These are phyloP conservation scores for Geopyxis carbonaria DNA, from an alignment of 495 filamentous ascomycete genomes.

Conservation along the genomic window DNA sequence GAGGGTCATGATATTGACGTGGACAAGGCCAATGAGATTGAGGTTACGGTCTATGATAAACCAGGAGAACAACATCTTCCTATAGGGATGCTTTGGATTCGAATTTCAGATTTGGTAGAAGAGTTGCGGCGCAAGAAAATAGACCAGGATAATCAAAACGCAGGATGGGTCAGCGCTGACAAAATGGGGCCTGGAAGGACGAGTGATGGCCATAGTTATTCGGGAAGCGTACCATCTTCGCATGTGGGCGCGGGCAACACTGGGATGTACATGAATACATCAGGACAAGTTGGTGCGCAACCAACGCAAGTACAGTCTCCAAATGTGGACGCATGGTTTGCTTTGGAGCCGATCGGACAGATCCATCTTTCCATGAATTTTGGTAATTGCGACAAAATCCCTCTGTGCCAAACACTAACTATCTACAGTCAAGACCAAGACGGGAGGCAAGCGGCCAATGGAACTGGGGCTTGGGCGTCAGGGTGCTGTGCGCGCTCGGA, in stretches of 20 bases:
- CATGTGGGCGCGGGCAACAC: conserved; percentile 10
- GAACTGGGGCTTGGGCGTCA: conserved; percentile 84
- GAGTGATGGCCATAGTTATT: conserved; percentile 11
- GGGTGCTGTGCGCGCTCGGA: conserved; percentile 88
- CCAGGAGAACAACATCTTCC: conserved; percentile 73
- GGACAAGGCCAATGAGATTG: conserved; percentile 96
- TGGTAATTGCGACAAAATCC: conserved; percentile 42
- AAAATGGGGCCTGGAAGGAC: conserved; percentile 46
- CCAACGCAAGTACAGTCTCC: conserved; percentile 8
- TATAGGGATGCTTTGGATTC: conserved; percentile 88
- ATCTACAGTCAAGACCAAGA: conserved; percentile 43
- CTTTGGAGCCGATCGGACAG: conserved; percentile 80
- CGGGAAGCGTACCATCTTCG: conserved; percentile 11
- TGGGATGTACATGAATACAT: conserved; percentile 9
- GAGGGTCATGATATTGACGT: conserved; percentile 82
- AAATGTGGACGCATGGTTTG: conserved; percentile 87
- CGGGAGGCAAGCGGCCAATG: conserved; percentile 52
- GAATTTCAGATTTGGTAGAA: conserved; percentile 92
- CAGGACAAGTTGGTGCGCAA: conserved; percentile 11
- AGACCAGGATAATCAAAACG: conserved; percentile 74
- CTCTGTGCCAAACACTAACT: conserved; percentile 29
- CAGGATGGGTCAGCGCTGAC: conserved; percentile 93
- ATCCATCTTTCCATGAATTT: conserved; percentile 81
- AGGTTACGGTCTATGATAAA: conserved; percentile 95
- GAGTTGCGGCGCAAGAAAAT: conserved; percentile 96